Percentiles rank a stretch among this genome's conserved stretches.
Evolutionary conservation across 2,329 filamentous ascomycete genomes (phyloP).

Genomic region (Sclerotinia sclerotiorum): DNA sequence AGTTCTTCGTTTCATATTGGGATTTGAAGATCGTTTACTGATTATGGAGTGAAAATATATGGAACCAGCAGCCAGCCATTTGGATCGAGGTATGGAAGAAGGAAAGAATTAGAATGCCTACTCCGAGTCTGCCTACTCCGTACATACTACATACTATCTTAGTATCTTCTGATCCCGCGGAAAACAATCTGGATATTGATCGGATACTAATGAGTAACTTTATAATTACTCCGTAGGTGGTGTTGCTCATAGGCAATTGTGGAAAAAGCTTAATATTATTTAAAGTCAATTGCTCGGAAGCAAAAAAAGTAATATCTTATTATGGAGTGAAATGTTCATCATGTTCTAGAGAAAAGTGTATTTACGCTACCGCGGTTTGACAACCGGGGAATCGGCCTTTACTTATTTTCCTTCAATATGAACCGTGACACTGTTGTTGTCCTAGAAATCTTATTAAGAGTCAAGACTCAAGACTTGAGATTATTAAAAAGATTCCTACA

Average conservation of each 20-base stretch:
- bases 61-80: neutral
- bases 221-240: neutral
- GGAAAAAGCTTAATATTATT: neutral
- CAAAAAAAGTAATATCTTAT: neutral
- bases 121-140: too few relatives aligned
- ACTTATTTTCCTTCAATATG: neutral
- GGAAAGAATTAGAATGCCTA: neutral
- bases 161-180: neutral
- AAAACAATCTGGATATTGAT: neutral
- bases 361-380: slow-evolving; percentile 1
- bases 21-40: neutral
- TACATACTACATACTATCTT: too few relatives aligned
- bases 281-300: neutral
- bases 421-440: neutral
- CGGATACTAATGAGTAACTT: neutral
- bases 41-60: neutral
- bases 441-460: too few relatives aligned
- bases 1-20: neutral
- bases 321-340: too few relatives aligned
- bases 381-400: neutral
- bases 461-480: too few relatives aligned
- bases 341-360: neutral
- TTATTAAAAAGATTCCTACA: too few relatives aligned
- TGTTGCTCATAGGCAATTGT: neutral
- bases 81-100: neutral